Evolutionary conservation across 495 filamentous ascomycete species (phyloP).

Genomic region (Hypoxylon fragiforme): DNA sequence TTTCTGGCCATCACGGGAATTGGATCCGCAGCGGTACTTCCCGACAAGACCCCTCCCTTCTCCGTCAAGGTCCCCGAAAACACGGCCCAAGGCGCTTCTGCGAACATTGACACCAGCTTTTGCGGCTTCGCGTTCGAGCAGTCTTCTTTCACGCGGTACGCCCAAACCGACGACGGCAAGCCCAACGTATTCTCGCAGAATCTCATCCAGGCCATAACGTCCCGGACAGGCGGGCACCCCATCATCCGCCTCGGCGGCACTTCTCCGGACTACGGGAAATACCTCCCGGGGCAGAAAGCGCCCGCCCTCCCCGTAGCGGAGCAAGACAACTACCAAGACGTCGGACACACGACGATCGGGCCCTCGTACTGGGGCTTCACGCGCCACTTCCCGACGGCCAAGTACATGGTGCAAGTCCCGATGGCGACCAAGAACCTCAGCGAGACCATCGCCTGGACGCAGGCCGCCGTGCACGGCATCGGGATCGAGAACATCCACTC

Average conservation of each 20-base stretch:
- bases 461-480: conserved; percentile 29
- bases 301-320: conserved; percentile 34
- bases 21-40: conserved; percentile 10
- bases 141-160: conserved; percentile 35
- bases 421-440: conserved; percentile 37
- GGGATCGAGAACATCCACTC: conserved; percentile 34
- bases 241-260: conserved; percentile 37
- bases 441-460: conserved; percentile 34
- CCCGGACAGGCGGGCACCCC: conserved; percentile 32
- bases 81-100: conserved; percentile 9
- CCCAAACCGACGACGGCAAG: conserved; percentile 28
- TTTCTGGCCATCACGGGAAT: conserved; percentile 14
- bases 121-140: conserved; percentile 36
- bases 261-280: conserved; percentile 36
- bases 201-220: conserved; percentile 34
- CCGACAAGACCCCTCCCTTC: conserved; percentile 8
- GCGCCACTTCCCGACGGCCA: conserved; percentile 30
- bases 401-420: conserved; percentile 39
- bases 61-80: conserved; percentile 15
- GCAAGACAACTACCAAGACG: conserved; percentile 36
- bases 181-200: conserved; percentile 35
- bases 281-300: conserved; percentile 33
- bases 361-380: conserved; percentile 35
- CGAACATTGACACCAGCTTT: conserved; percentile 30
- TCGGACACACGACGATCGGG: conserved; percentile 35